phyloP scores from a whole-genome alignment of 192 early-diverging fungal species.

The Linnemannia schmuckeri region DNA sequence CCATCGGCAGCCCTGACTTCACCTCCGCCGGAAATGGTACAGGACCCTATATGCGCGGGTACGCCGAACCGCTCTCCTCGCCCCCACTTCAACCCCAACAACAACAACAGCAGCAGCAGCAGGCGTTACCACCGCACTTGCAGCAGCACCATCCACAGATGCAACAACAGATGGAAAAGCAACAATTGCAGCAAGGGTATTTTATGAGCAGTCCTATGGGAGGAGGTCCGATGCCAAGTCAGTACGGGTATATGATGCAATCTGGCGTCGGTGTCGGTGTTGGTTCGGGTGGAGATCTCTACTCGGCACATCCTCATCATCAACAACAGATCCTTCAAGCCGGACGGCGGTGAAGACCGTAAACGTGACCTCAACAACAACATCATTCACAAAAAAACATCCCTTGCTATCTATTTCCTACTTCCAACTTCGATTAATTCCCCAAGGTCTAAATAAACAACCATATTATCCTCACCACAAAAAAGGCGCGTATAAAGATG shows the following conservation, averaged over 20 bases:
- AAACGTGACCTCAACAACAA: neutral
- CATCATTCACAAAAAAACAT: neutral
- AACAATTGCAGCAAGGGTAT: constrained; percentile 27
- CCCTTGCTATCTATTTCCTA: neutral
- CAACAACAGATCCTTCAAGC: constrained; percentile 40
- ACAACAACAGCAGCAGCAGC: neutral
- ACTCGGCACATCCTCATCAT: constrained; percentile 25
- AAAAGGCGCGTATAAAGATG: neutral
- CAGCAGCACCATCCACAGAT: neutral
- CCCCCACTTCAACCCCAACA: constrained; percentile 6
- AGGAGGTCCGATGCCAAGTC: neutral
- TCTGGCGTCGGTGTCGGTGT: neutral
- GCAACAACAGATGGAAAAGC: constrained; percentile 17
- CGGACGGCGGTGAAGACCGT: constrained; percentile 9
- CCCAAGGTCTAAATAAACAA: neutral
- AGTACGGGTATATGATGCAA: constrained; percentile 24
- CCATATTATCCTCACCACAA: neutral
- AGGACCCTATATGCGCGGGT: constrained; percentile 25
- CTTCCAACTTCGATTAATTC: no score
- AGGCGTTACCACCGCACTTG: neutral
- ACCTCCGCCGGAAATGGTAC: neutral
- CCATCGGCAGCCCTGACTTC: neutral
- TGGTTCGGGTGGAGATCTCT: neutral
- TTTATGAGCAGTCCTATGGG: neutral
- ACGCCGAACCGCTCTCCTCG: neutral